These are phyloP conservation scores for bread wheat (Triticum aestivum) DNA, from an alignment of 176 grass and related monocot species.

Conservation along the genomic window DNA sequence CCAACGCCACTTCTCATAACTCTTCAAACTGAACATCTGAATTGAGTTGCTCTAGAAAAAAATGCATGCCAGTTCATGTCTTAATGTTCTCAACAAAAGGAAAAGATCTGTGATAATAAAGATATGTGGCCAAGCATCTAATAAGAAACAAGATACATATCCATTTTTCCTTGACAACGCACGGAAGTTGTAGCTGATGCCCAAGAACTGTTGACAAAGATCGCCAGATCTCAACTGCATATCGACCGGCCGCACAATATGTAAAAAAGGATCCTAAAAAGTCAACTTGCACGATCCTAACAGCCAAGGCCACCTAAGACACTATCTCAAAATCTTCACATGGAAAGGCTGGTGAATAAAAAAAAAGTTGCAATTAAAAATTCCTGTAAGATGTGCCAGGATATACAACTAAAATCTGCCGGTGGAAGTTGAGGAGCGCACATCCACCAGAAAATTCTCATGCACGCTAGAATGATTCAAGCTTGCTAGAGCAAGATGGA, in stretches of 20 bases:
- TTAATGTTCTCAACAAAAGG: not conserved
- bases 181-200: not conserved
- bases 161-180: not conserved
- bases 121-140: not conserved
- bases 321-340: slow-evolving; percentile 16
- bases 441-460: not conserved
- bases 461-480: slow-evolving; percentile 9
- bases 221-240: not conserved
- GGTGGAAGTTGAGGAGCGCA: not conserved
- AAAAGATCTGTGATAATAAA: not conserved
- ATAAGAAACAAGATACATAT: not conserved
- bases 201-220: not conserved
- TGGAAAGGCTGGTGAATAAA: not conserved
- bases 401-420: not conserved
- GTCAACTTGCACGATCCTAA: slow-evolving; percentile 14
- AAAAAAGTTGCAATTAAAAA: not conserved
- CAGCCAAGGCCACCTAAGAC: not conserved
- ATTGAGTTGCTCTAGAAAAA: not conserved
- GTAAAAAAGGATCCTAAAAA: not conserved
- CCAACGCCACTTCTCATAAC: not conserved
- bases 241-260: not conserved
- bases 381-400: not conserved
- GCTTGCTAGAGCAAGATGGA: not conserved
- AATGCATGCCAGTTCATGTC: not conserved
- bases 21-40: not conserved